Conservation (phyloP, 192 early-diverging fungal genomes). For the Coemansia sp. region DNA sequence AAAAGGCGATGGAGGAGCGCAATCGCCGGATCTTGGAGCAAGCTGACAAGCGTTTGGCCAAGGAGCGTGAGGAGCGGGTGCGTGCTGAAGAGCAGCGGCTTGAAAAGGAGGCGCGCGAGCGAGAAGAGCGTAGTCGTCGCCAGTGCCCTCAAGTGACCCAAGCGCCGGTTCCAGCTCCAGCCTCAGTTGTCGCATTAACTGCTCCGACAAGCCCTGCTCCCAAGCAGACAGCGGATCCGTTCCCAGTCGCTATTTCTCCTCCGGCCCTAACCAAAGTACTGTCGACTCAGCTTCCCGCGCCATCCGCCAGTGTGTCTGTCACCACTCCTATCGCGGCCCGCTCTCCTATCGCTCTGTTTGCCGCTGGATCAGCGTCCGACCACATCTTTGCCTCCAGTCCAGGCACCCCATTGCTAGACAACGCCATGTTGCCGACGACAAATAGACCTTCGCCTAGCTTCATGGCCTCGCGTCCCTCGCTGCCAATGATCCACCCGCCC, state of each 20-base stretch:
- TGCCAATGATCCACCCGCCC: slow-evolving; percentile 24
- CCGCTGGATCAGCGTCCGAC: neutral
- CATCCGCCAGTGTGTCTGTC: neutral
- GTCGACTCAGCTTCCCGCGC: neutral
- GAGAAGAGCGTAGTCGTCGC: slow-evolving; percentile 8
- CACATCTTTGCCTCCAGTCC: neutral
- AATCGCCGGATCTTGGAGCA: slow-evolving; percentile 48
- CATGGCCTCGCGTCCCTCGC: slow-evolving; percentile 23
- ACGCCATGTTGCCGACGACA: slow-evolving; percentile 20
- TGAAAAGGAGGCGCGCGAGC: slow-evolving; percentile 10
- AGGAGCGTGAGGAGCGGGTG: slow-evolving; percentile 26
- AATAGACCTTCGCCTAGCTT: slow-evolving; percentile 18
- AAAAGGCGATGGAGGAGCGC: slow-evolving; percentile 47
- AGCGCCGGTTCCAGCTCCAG: neutral
- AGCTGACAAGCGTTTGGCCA: slow-evolving; percentile 45
- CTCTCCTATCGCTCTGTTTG: slow-evolving; percentile 3
- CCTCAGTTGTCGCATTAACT: neutral
- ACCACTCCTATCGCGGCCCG: neutral
- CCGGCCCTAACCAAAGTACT: neutral
- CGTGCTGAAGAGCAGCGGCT: slow-evolving; percentile 27
- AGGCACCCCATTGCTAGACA: slow-evolving; percentile 26
- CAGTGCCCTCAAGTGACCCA: neutral
- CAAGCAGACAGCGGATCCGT: neutral
- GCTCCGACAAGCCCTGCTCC: neutral
- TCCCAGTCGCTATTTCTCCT: neutral